Conservation (phyloP, 345 rosid species). For the Rhizophora mangle region DNA sequence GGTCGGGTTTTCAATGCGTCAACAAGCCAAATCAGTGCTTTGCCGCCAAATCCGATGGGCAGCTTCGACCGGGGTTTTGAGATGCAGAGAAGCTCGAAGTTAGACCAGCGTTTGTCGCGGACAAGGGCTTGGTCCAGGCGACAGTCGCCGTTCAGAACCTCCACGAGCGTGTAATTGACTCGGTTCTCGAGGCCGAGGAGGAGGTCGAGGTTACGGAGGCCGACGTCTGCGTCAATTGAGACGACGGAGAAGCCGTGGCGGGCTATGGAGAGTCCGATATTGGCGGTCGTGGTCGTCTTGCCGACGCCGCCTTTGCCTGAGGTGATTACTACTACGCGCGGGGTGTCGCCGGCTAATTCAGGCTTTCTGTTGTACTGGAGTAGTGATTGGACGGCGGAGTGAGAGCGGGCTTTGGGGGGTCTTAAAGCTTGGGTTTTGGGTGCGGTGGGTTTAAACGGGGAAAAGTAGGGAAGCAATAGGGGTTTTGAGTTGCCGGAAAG, state of each 20-base stretch:
- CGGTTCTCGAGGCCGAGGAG: slow-evolving; percentile 91
- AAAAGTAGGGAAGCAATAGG: slow-evolving; percentile 26
- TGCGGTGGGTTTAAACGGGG: slow-evolving; percentile 18
- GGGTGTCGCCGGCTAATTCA: slow-evolving; percentile 84
- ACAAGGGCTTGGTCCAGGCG: slow-evolving; percentile 94
- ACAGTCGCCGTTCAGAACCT: slow-evolving; percentile 89
- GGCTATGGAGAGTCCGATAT: slow-evolving; percentile 94
- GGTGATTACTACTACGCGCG: slow-evolving; percentile 93
- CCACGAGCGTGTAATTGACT: slow-evolving; percentile 86
- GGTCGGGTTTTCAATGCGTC: slow-evolving; percentile 67
- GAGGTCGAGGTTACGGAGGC: slow-evolving; percentile 93
- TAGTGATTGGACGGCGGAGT: slow-evolving; percentile 42
- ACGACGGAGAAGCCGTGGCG: slow-evolving; percentile 93
- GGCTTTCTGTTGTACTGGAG: slow-evolving; percentile 96
- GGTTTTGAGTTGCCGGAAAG: slow-evolving; percentile 34
- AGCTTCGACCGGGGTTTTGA: slow-evolving; percentile 93
- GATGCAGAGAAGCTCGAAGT: slow-evolving; percentile 85
- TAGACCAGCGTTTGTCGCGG: slow-evolving; percentile 93
- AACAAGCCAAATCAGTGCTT: slow-evolving; percentile 85
- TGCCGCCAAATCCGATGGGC: slow-evolving; percentile 89
- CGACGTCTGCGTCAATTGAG: slow-evolving; percentile 88
- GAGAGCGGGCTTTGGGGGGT: slow-evolving; percentile 7
- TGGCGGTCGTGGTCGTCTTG: slow-evolving; percentile 95
- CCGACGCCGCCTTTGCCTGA: slow-evolving; percentile 99
- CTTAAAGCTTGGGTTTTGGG: slow-evolving; percentile 27